phyloP scores from a whole-genome alignment of 306 rosid species.

The Castanea crenata region DNA sequence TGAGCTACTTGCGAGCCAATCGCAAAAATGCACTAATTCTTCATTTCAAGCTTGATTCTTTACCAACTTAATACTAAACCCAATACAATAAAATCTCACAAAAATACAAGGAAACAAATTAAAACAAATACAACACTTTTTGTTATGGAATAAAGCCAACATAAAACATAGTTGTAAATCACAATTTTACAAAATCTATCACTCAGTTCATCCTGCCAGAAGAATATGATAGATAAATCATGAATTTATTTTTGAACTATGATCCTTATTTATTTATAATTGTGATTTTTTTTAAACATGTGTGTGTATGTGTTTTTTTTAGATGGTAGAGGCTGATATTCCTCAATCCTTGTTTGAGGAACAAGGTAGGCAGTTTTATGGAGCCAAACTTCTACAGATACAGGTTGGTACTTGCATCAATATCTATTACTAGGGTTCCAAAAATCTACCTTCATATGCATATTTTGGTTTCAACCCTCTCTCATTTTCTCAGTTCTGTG shows the following conservation, averaged over 20 bases:
- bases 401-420: constrained; percentile 52
- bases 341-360: constrained; percentile 91
- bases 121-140: too few relatives aligned
- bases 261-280: neutral
- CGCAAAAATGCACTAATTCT: too few relatives aligned
- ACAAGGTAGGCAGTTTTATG: constrained; percentile 95
- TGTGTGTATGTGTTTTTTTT: constrained; percentile 22
- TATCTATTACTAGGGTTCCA: neutral
- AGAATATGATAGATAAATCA: neutral
- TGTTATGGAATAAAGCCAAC: too few relatives aligned
- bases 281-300: neutral
- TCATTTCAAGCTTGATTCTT: too few relatives aligned
- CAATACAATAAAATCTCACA: too few relatives aligned
- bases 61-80: too few relatives aligned
- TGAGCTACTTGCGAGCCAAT: too few relatives aligned
- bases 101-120: too few relatives aligned
- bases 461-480: neutral
- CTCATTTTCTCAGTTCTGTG: neutral
- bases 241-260: neutral
- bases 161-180: too few relatives aligned
- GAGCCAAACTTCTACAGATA: constrained; percentile 77
- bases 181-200: neutral
- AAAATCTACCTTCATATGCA: neutral
- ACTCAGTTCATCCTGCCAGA: neutral
- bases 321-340: constrained; percentile 86